Base-by-base conservation (phyloP, 2,329 filamentous ascomycete genomes). In the Penicillium sp. region DNA sequence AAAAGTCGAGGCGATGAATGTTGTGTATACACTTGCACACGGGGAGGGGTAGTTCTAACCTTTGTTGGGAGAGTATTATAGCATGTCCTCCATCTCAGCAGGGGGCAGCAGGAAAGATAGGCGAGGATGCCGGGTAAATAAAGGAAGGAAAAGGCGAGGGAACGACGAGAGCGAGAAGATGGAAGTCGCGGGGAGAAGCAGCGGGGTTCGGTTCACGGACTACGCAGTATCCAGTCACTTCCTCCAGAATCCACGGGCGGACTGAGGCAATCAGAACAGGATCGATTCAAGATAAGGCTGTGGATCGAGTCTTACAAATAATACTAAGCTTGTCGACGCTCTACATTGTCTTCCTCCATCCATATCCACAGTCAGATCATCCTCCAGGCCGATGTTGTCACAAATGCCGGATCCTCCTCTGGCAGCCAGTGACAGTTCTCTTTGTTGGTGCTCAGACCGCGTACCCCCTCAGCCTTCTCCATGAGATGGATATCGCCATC, bases 341-440 rank as follows among this genome's bases (percentile, higher is more conserved):
- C 35, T 41, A 41, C 35, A 30, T 52, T 31, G 35, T 52, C 26
- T 29, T 47, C 47, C 44, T 55, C 35, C 50, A 53, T 38, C 35
- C 35, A 15, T 9, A 41, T 41, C 35, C 5, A 46, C 23, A 8
- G 26, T 50, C 48, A 41, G 35, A 41, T 41, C 11, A 41, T 41
- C 30, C 48, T 41, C 53, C 35, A 38, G 53, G 53, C 47, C 44
- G 35, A 15, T 41, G 35, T 41, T 41, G 35, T 41, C 35, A 45
- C 53, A 58, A 51, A 58, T 58, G 55, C 55, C 30, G 55, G 49
- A 57, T 57, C 46, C 55, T 49, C 55, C 45, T 15, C 46, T 47
- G 44, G 29, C 46, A 47, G 30, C 46, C 47, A 51, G 29, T 58
- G 21, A 58, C 30, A 49, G 31, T n/a, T 31, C 45, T 15, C 31